A percentile compares a stretch with the other conserved stretches of the same genome.
These are phyloP conservation scores for Hypholoma sublateritium DNA, from an alignment of 768 basidiomycete species.

Conservation along the genomic window DNA sequence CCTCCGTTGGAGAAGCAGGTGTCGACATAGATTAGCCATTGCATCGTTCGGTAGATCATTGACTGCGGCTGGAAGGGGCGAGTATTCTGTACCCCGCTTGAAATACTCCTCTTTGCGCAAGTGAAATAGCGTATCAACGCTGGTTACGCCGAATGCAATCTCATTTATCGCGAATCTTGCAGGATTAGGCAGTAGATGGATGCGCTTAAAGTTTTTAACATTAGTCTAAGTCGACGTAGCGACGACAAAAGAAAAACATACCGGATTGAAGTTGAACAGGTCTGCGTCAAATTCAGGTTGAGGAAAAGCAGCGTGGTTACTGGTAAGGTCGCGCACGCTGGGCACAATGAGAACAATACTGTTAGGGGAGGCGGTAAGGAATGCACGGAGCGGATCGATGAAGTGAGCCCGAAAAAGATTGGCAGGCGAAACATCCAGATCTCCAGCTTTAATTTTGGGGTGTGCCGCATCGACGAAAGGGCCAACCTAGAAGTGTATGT, in stretches of 20 bases:
- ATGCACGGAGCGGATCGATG: conserved; percentile 49
- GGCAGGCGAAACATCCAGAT: conserved; percentile 60
- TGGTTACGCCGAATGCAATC: conserved; percentile 75
- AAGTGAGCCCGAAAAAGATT: conserved; percentile 73
- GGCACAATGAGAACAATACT: conserved; percentile 81
- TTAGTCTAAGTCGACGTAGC: no score
- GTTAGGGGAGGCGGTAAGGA: conserved; percentile 61
- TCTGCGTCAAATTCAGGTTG: conserved; percentile 61
- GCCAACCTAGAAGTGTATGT: conserved; percentile 58
- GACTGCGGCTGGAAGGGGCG: conserved; percentile 38
- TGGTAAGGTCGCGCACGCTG: conserved; percentile 78
- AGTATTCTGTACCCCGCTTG: conserved; percentile 63
- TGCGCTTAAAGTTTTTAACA: conserved; percentile 46
- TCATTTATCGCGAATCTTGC: conserved; percentile 83
- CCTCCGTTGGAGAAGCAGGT: conserved; percentile 88
- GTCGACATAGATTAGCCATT: conserved; percentile 78
- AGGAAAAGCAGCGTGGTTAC: conserved; percentile 81
- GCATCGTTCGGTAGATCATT: conserved; percentile 59
- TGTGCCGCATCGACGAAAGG: conserved; percentile 88
- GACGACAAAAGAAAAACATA: conserved; percentile 28
- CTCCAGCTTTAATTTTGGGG: conserved; percentile 72
- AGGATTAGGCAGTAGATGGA: conserved; percentile 85
- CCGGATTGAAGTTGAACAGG: conserved; percentile 47
- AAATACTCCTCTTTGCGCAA: conserved; percentile 81
- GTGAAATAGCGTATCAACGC: conserved; percentile 88